These are phyloP conservation scores for Mayamaea pseudoterrestris DNA, from an alignment of 108 stramenopile species.

Conservation along the genomic window DNA sequence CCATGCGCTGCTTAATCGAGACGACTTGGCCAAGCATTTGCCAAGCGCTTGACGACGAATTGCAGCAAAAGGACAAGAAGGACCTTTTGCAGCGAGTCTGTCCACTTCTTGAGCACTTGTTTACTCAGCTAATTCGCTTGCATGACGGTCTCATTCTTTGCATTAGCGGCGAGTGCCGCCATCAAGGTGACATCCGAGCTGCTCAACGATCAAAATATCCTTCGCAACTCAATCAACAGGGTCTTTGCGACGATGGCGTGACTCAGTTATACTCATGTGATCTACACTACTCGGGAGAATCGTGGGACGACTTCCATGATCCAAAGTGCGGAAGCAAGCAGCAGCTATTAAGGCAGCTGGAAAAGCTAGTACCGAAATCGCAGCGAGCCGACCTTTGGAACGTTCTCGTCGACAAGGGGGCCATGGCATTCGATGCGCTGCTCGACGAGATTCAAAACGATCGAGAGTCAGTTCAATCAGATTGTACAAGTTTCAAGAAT, in stretches of 20 bases:
- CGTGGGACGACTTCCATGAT: slow-evolving; percentile 70
- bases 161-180: slow-evolving; percentile 71
- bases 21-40: too few species aligned
- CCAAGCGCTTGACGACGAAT: too few species aligned
- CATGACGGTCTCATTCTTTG: slow-evolving; percentile 65
- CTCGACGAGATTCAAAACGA: too few species aligned
- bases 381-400: too few species aligned
- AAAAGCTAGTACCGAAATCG: too few species aligned
- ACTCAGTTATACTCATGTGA: slow-evolving; percentile 35
- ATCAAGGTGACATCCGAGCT: slow-evolving; percentile 30
- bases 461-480: not conserved
- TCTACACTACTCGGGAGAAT: slow-evolving; percentile 46
- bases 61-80: too few species aligned
- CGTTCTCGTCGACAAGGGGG: too few species aligned
- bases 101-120: too few species aligned
- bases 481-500: slow-evolving; percentile 15
- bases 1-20: too few species aligned
- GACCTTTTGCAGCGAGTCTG: too few species aligned
- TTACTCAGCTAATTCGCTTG: slow-evolving; percentile 34
- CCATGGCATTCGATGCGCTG: too few species aligned
- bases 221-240: slow-evolving; percentile 20
- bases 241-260: slow-evolving; percentile 47
- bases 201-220: slow-evolving; percentile 11
- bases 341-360: too few species aligned
- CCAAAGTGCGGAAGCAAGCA: slow-evolving; percentile 42